These are phyloP conservation scores for Monascus ruber DNA, from an alignment of 2,329 filamentous ascomycete species.

Conservation along the genomic window DNA sequence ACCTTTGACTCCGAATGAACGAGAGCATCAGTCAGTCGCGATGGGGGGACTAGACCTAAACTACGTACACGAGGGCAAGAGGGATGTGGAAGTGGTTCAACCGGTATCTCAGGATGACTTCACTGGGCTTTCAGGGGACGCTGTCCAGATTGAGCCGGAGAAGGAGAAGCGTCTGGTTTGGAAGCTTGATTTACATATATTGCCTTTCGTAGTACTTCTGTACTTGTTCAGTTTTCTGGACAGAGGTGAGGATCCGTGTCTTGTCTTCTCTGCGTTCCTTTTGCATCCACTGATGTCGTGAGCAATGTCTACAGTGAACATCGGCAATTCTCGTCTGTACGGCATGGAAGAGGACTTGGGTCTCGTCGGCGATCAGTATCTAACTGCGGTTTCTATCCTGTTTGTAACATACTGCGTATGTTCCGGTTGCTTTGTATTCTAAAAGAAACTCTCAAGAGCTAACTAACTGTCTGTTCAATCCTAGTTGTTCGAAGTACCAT, in stretches of 20 bases:
- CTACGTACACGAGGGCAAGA: too few species aligned
- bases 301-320: slow-evolving; percentile 44
- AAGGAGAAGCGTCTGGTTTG: slow-evolving; percentile 20
- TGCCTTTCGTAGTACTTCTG: slow-evolving; percentile 30
- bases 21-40: too few species aligned
- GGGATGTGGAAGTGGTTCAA: too few species aligned
- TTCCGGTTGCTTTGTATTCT: neutral
- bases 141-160: slow-evolving; percentile 12
- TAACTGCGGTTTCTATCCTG: slow-evolving; percentile 54
- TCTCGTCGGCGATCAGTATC: slow-evolving; percentile 55
- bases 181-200: slow-evolving; percentile 31
- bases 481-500: slow-evolving; percentile 50
- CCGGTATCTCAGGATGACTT: too few species aligned
- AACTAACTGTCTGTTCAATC: slow-evolving; percentile 2
- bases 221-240: slow-evolving; percentile 70
- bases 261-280: neutral
- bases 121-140: too few species aligned
- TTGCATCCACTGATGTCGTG: slow-evolving; percentile 1
- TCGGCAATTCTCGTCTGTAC: slow-evolving; percentile 59
- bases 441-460: neutral
- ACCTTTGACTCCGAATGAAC: too few species aligned
- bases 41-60: too few species aligned
- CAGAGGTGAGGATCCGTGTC: slow-evolving; percentile 28
- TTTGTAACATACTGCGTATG: slow-evolving; percentile 53
- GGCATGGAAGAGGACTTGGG: slow-evolving; percentile 51